Percentiles rank a stretch among this genome's conserved stretches.
Conservation (phyloP, 2,329 filamentous ascomycete species). For the Boeremia exigua region DNA sequence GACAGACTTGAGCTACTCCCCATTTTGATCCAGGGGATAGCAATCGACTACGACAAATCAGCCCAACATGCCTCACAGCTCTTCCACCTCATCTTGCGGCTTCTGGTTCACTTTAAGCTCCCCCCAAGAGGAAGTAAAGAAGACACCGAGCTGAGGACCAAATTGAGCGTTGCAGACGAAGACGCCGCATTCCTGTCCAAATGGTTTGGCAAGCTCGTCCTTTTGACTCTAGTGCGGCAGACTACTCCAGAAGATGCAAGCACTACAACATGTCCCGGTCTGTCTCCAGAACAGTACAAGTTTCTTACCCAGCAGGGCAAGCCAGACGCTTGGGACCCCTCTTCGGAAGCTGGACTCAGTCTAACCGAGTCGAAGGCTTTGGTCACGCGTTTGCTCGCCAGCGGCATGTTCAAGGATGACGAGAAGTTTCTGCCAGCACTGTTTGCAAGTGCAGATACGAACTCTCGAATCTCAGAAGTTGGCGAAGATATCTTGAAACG, state of each 20-base stretch:
- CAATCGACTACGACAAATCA: conserved; percentile 62
- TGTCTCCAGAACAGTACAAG: conserved; percentile 69
- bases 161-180: conserved; percentile 70
- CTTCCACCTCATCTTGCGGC: conserved; percentile 81
- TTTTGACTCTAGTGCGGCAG: conserved; percentile 60
- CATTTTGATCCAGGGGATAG: conserved; percentile 70
- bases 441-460: conserved; percentile 81
- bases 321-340: conserved; percentile 71
- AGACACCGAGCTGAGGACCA: conserved; percentile 70
- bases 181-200: conserved; percentile 77
- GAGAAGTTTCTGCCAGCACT: conserved; percentile 85
- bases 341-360: conserved; percentile 66
- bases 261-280: conserved; percentile 61
- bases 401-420: conserved; percentile 81
- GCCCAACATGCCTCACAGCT: conserved; percentile 66
- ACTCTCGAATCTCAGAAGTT: conserved; percentile 80
- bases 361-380: conserved; percentile 73
- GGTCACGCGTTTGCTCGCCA: conserved; percentile 75
- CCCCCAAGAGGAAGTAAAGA: conserved; percentile 81
- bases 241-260: conserved; percentile 45
- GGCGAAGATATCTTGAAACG: conserved; percentile 90
- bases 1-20: conserved; percentile 78
- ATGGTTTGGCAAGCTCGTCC: conserved; percentile 78
- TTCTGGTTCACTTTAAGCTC: conserved; percentile 73
- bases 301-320: conserved; percentile 73